phyloP scores from a whole-genome alignment of 768 basidiomycete genomes.

The Mrakia gelida region DNA sequence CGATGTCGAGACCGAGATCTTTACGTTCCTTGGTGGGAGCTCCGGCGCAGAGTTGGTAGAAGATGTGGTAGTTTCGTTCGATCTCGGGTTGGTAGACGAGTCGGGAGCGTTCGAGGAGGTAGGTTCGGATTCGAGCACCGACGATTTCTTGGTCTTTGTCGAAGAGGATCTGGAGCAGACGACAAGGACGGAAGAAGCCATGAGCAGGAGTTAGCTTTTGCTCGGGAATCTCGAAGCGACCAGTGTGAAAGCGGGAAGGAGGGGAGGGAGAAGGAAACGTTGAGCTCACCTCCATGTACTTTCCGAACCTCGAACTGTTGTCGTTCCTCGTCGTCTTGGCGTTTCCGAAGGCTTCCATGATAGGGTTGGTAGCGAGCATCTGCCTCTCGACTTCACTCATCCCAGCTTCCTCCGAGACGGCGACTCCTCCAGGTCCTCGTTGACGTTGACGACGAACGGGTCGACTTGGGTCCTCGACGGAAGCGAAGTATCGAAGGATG shows the following conservation, averaged over 20 bases:
- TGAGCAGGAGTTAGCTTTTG: neutral
- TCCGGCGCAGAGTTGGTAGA: conserved; percentile 97
- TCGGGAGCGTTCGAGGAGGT: conserved; percentile 92
- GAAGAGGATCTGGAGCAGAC: conserved; percentile 72
- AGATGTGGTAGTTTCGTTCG: conserved; percentile 98
- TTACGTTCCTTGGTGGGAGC: conserved; percentile 92
- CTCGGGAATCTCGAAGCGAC: neutral
- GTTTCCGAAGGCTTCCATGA: conserved; percentile 97
- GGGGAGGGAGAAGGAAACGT: neutral
- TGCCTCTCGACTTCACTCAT: conserved; percentile 91
- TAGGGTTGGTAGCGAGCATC: conserved; percentile 98
- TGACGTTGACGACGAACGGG: conserved; percentile 46
- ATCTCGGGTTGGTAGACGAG: conserved; percentile 95
- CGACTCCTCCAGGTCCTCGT: conserved; percentile 35
- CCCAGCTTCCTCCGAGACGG: conserved; percentile 41
- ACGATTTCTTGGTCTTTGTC: conserved; percentile 95
- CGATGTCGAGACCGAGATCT: conserved; percentile 81
- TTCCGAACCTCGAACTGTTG: conserved; percentile 97
- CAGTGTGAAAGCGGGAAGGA: no score
- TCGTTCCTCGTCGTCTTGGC: conserved; percentile 99
- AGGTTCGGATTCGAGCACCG: conserved; percentile 96
- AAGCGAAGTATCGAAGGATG: conserved; percentile 98
- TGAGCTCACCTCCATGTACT: conserved; percentile 86
- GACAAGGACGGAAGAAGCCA: neutral
- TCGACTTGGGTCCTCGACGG: conserved; percentile 77